Base-by-base conservation (phyloP, 1,139 yeast species). In the Arxiozyma heterogenica region DNA sequence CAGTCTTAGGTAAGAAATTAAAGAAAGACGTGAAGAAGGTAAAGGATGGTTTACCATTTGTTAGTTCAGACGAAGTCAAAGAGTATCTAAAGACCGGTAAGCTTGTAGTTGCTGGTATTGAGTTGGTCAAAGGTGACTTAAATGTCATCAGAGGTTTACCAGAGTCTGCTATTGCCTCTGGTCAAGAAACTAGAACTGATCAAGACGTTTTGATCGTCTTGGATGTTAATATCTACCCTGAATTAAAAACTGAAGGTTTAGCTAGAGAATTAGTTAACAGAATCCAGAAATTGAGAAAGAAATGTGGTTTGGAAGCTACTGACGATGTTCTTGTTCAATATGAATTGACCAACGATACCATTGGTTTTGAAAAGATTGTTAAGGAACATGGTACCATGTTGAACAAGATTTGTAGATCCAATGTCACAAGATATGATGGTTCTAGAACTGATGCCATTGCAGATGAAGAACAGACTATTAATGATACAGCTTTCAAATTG, bases 191-290 rank as follows among this genome's bases (percentile, higher is more conserved):
- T 51, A 84, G 95, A 77, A 78, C 95, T 53, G 94, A 86, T 63
- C 86, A 84, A 65, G 97, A 89, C 64, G 95, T 91, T 49, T 68
- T 93, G 69, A 80, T 93, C 67, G 86, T 94, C 61, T 77, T 94
- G 71, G 98, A 94, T 69, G 86, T 89, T 58, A 87, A 86, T 63
- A 73, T 89, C 56, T 86, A 93, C 68, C 90, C 91, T 48, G 96
- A 91, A 64, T 79, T 91, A 70, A 86, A 86, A 75, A 83, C 87
- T 53, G 98, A 93, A 75, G 98, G 98, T 71, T 78, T 87, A 64
- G 96, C 96, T 8, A 88, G 99, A 76, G 98, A 94, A 72, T 79
- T 94, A 68, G 81, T 93, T 67, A 94, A 94, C 80, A 90, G 98
- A 74, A 90, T 94, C 63, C 99, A 94, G 78, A 86, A 96, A 73